Conservation (phyloP, 2,329 filamentous ascomycete species). For the Cladosporium sp. region DNA sequence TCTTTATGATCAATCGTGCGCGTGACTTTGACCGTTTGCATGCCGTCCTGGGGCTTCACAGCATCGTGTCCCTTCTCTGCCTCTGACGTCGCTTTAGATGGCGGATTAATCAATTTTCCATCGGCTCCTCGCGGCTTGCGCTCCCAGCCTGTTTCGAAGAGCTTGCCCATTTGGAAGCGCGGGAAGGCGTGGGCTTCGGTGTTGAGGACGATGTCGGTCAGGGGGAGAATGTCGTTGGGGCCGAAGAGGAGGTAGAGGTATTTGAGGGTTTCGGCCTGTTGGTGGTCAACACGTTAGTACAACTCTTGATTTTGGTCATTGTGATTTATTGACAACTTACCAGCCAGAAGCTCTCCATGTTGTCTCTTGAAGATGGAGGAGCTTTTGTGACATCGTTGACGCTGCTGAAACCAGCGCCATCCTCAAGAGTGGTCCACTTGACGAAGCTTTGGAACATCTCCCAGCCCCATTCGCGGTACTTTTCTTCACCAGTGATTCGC, state of each 20-base stretch:
- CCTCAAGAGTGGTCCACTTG: conserved; percentile 74
- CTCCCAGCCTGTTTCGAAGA: conserved; percentile 79
- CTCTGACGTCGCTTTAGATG: neutral
- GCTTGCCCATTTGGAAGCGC: conserved; percentile 71
- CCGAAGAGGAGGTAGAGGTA: conserved; percentile 97
- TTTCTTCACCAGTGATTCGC: conserved; percentile 85
- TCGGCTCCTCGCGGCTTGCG: conserved; percentile 56
- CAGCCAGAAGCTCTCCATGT: conserved; percentile 99
- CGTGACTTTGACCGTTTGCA: conserved; percentile 20
- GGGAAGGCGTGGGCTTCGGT: conserved; percentile 93
- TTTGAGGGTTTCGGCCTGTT: conserved; percentile 90
- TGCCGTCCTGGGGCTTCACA: conserved; percentile 12
- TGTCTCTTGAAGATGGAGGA: conserved; percentile 69
- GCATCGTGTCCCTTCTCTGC: conserved; percentile 6
- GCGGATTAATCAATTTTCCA: conserved; percentile 19
- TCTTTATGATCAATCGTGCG: conserved; percentile 17
- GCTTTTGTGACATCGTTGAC: conserved; percentile 69
- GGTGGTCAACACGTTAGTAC: no score
- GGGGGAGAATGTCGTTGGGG: conserved; percentile 71
- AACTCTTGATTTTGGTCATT: no score
- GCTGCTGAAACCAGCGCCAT: conserved; percentile 77
- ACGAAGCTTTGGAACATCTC: conserved; percentile 94
- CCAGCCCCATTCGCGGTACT: conserved; percentile 96
- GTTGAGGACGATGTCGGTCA: conserved; percentile 88
- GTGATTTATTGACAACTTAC: no score